Percentiles rank a stretch among this genome's conserved stretches.
Evolutionary conservation across 192 early-diverging fungal genomes (phyloP).

Genomic region (Linnemannia hyalina): DNA sequence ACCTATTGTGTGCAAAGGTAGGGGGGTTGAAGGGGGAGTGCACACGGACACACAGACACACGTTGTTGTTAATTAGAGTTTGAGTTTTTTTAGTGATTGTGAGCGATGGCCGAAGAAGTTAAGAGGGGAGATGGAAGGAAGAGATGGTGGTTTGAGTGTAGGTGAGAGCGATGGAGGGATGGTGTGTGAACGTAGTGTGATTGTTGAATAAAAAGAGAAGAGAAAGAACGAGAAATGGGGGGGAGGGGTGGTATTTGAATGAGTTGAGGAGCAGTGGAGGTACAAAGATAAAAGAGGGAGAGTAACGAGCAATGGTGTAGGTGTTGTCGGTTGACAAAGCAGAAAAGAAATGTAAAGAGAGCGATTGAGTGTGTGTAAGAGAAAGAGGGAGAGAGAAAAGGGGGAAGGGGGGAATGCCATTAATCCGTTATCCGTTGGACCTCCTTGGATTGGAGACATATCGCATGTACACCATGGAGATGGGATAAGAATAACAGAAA

Average conservation of each 20-base stretch:
- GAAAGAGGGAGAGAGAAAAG: not conserved
- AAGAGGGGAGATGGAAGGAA: not conserved
- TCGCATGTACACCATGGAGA: not conserved
- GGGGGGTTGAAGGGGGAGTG: not conserved
- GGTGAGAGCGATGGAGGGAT: not conserved
- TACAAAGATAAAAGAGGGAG: not conserved
- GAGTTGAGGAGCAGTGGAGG: not conserved
- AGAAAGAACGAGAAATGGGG: not conserved
- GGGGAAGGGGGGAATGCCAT: not conserved
- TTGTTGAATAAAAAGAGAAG: not conserved
- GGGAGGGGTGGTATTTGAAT: not conserved
- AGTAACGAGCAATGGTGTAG: not conserved
- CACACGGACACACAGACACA: not conserved
- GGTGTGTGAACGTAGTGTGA: no score
- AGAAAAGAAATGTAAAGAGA: no score
- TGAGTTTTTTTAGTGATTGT: not conserved
- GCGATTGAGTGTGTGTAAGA: not conserved
- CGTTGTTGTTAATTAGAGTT: not conserved
- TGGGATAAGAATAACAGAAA: slow-evolving; percentile 3
- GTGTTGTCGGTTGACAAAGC: not conserved
- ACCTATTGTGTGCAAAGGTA: slow-evolving; percentile 33
- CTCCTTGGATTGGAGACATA: not conserved
- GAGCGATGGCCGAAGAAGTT: not conserved
- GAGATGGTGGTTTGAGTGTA: slow-evolving; percentile 3
- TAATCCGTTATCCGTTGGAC: not conserved